Evolutionary conservation across 441 rosid species (phyloP), one percentile per base, ranked within the genome.

Genomic region (Arabidopsis hybrid): DNA sequence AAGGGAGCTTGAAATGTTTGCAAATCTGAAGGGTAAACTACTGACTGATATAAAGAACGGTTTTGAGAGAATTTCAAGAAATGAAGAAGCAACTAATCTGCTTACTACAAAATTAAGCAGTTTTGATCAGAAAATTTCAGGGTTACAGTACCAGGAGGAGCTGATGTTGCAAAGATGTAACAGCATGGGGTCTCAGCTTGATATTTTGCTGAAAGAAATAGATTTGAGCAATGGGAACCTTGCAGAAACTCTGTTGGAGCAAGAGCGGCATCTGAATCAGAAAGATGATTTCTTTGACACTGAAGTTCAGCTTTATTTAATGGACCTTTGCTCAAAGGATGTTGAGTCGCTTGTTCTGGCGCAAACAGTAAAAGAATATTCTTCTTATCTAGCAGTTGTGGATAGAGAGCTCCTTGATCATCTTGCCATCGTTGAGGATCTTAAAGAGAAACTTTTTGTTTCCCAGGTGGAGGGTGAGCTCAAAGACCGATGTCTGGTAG

Each of bases 71-170:
- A 82, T 94, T 68, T 82, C 87, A 39, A 82, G 84, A 87, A 96
- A 89, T 80, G 99, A 96, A 79, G 92, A 88, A 61, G 92, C 91
- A 85, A 80, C 95, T 60, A 89, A 82, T 60, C 85, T 83, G 70
- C 87, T 93, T 73, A 74, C 83, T 55, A 67, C 71, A 53, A 92
- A 87, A 85, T 71, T 94, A 73, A 88, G 80, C 65, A 74, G 74
- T 79, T 94, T 92, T 35, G 98, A 89, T 85, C 85, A 84, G 78
- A 90, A 85, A 76, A 86, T 91, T 73, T 81, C 76, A 59, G 88
- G 85, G 53, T 71, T 96, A 50, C 98, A 89, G 86, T 74, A 78
- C 79, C 99, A 88, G 69, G 99, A 96, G 83, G 97, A 96, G 86
- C 65, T 82, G 80, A 92, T 94, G 98, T 79, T 96, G 80, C 88